Percentiles rank a stretch among this genome's conserved stretches.
These are phyloP conservation scores for Marchantia polymorpha DNA, from an alignment of 225 moss, liverwort and hornwort genomes.

Conservation along the genomic window DNA sequence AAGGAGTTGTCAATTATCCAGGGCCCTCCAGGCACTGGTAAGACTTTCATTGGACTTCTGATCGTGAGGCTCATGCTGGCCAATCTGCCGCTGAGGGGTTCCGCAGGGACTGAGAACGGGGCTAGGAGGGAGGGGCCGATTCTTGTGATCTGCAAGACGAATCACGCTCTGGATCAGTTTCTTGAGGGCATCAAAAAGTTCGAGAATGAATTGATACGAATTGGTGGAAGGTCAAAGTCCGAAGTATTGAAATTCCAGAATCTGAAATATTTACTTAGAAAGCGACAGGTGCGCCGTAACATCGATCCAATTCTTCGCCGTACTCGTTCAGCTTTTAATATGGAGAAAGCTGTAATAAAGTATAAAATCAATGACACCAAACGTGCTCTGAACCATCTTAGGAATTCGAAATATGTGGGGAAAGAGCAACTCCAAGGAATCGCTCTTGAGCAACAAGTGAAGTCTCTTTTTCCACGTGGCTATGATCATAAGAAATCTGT, in stretches of 20 bases:
- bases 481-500: too few species aligned
- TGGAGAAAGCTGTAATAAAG: too few species aligned
- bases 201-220: conserved; percentile 31
- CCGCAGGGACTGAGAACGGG: background rate
- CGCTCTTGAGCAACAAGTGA: too few species aligned
- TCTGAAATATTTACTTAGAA: conserved; percentile 27
- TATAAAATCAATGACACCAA: too few species aligned
- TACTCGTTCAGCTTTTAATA: too few species aligned
- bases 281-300: too few species aligned
- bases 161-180: conserved; percentile 52
- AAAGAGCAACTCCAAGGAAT: too few species aligned
- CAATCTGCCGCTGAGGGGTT: conserved; percentile 1
- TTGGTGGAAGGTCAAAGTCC: conserved; percentile 38
- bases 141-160: conserved; percentile 43
- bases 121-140: conserved; percentile 38
- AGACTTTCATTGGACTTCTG: conserved; percentile 42
- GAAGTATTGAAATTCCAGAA: conserved; percentile 4
- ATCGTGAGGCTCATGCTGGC: conserved; percentile 38
- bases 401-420: too few species aligned
- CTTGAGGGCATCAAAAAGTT: conserved; percentile 36
- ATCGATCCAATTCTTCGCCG: too few species aligned
- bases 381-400: too few species aligned
- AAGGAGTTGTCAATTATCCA: conserved; percentile 56
- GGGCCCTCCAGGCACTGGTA: conserved; percentile 56
- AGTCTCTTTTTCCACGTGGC: too few species aligned